Conservation (phyloP, 2,329 filamentous ascomycete genomes). For the Xylaria sp. region DNA sequence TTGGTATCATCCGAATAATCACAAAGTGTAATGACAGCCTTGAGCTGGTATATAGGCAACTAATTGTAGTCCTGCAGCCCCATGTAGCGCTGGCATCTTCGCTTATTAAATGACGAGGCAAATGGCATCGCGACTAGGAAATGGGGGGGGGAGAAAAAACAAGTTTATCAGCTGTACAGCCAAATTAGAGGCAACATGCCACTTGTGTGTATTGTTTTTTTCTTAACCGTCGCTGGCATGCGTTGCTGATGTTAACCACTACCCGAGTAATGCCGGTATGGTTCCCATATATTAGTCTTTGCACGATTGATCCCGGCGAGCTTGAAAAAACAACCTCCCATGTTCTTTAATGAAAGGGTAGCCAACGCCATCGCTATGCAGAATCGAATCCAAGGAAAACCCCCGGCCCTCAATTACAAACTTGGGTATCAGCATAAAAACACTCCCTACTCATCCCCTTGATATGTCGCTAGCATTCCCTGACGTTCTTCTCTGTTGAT, state of each 20-base stretch:
- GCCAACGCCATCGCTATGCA: constrained; percentile 60
- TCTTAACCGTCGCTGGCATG: not conserved
- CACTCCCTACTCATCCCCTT: constrained; percentile 49
- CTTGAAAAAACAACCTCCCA: constrained; percentile 20
- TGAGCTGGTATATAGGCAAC: not conserved
- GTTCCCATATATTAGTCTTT: constrained; percentile 10
- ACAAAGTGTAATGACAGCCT: not conserved
- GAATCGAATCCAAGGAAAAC: constrained; percentile 30
- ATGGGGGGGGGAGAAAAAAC: too few species aligned
- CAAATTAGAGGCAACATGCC: constrained; percentile 3
- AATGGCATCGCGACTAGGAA: not conserved
- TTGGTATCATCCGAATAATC: not conserved
- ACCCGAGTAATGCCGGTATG: not conserved
- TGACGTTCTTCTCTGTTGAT: constrained; percentile 48
- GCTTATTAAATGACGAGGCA: not conserved
- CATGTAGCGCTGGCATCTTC: not conserved
- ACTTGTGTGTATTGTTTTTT: not conserved
- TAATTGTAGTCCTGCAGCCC: not conserved
- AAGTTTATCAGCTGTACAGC: not conserved
- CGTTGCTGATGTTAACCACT: constrained; percentile 2
- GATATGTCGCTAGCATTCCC: constrained; percentile 52
- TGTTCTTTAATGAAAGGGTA: constrained; percentile 21
- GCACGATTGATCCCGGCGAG: not conserved
- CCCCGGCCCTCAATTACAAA: constrained; percentile 8
- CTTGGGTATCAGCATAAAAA: constrained; percentile 18